Base-by-base conservation (phyloP, 169 alveolate genomes). In the Ichthyophthirius multifiliis region DNA sequence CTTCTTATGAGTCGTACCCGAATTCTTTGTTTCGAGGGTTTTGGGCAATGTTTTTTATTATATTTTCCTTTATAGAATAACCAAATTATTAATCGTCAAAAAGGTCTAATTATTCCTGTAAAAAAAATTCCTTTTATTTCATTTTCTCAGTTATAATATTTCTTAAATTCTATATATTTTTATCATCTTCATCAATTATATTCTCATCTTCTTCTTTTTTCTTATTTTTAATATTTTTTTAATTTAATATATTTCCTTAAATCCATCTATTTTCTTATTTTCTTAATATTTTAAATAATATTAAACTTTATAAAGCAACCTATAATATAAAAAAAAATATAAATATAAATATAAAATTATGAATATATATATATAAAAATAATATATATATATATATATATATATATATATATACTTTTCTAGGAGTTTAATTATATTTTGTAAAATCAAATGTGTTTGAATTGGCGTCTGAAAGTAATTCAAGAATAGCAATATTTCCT, bases 191-290 rank as follows among this genome's bases (percentile, higher is more conserved):
- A 34, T 67, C 45, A n/a, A 18, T 30, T n/a, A 41, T 12, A 37
- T 41, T 37, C 12, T 41, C n/a, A 5, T 35, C 20, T 4, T 67
- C 77, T 3, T 41, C n/a, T n/a, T n/a, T n/a, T n/a, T n/a, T n/a
- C n/a, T n/a, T n/a, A n/a, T n/a, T n/a, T 37, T 20, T 64, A n/a
- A 32, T 35, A 32, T 35, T 67, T 30, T 15, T 67, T 32, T 37
- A n/a, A n/a, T 39, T 32, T 6, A 67, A 18, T 16, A 67, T 44
- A 18, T 67, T 67, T 15, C 20, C 15, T 32, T 37, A 37, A 41
- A 67, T 41, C 77, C 77, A 67, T 20, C 46, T 67, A 10, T 67
- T 16, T 39, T 67, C 77, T 20, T 31, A 67, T 67, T 67, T 67
- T 39, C 77, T 35, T 4, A 67, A 15, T 18, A 67, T 67, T 20